These are phyloP conservation scores for Aplosporella prunicola DNA, from an alignment of 2,329 filamentous ascomycete genomes.

Conservation along the genomic window DNA sequence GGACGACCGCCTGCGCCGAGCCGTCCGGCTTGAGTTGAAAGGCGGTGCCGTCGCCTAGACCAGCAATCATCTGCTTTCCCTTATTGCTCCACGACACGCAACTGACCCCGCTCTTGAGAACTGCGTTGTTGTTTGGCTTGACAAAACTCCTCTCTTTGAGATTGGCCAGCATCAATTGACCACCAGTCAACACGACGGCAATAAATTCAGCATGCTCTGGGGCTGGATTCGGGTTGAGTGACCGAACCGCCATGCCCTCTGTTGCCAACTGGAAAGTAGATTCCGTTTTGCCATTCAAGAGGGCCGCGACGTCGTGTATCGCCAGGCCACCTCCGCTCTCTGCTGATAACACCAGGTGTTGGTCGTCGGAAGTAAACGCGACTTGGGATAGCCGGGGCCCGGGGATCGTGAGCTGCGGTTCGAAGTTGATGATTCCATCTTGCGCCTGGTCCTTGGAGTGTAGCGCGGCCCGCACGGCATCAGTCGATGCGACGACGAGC, in stretches of 20 bases:
- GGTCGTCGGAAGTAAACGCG: constrained; percentile 83
- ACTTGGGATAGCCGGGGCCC: constrained; percentile 78
- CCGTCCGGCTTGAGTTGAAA: constrained; percentile 79
- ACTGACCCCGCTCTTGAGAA: constrained; percentile 66
- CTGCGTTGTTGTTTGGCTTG: constrained; percentile 47
- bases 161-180: constrained; percentile 77
- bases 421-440: constrained; percentile 55
- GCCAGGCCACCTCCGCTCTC: constrained; percentile 73
- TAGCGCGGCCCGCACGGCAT: constrained; percentile 69
- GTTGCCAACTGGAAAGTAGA: constrained; percentile 68
- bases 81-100: constrained; percentile 85
- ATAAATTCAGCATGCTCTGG: constrained; percentile 63
- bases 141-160: constrained; percentile 56
- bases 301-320: constrained; percentile 65
- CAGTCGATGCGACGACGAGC: constrained; percentile 66
- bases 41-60: constrained; percentile 68
- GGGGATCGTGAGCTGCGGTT: constrained; percentile 62
- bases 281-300: constrained; percentile 57
- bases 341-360: constrained; percentile 71
- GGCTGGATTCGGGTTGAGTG: constrained; percentile 71
- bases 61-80: constrained; percentile 87
- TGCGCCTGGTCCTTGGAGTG: constrained; percentile 47
- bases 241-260: constrained; percentile 62
- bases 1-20: constrained; percentile 65
- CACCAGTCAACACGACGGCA: constrained; percentile 69